These are phyloP conservation scores for Calonectria multiphialidica DNA, from an alignment of 2,329 filamentous ascomycete genomes.

Conservation along the genomic window DNA sequence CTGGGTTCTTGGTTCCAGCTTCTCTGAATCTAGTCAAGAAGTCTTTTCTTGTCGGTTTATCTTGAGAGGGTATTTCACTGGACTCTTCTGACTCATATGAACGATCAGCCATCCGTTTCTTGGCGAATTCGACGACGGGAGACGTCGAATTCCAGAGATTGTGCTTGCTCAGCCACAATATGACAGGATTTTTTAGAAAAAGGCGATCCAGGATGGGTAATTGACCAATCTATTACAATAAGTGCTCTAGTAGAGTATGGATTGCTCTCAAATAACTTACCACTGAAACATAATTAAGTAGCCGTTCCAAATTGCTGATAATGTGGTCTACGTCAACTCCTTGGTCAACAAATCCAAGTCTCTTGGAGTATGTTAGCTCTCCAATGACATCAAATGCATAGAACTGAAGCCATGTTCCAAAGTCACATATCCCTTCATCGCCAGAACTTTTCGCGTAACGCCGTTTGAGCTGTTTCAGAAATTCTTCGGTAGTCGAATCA, in stretches of 20 bases:
- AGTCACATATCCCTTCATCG: not conserved
- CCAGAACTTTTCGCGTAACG: not conserved
- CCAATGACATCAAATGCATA: conserved; percentile 38
- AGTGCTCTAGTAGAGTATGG: not conserved
- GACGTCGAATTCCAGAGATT: conserved; percentile 18
- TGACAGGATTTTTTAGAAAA: conserved; percentile 15
- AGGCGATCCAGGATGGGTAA: conserved; percentile 7
- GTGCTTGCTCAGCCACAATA: conserved; percentile 6
- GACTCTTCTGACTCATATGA: not conserved
- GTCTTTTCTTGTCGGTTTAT: conserved; percentile 2
- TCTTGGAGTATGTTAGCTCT: conserved; percentile 25
- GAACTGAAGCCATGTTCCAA: conserved; percentile 33
- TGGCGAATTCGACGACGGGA: conserved; percentile 14
- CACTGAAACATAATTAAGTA: conserved; percentile 30
- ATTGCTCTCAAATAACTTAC: conserved; percentile 2
- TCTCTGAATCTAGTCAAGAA: conserved; percentile 30
- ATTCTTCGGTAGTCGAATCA: conserved; percentile 19
- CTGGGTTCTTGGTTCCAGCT: conserved; percentile 23
- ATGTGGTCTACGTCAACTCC: conserved; percentile 30
- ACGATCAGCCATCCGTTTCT: conserved; percentile 19
- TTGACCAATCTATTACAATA: conserved; percentile 8
- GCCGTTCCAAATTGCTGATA: conserved; percentile 29
- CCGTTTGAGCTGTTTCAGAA: conserved; percentile 15
- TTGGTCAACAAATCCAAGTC: conserved; percentile 30
- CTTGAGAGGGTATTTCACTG: not conserved